phyloP scores from a whole-genome alignment of 2,329 filamentous ascomycete species.

The Parastagonospora avenae region DNA sequence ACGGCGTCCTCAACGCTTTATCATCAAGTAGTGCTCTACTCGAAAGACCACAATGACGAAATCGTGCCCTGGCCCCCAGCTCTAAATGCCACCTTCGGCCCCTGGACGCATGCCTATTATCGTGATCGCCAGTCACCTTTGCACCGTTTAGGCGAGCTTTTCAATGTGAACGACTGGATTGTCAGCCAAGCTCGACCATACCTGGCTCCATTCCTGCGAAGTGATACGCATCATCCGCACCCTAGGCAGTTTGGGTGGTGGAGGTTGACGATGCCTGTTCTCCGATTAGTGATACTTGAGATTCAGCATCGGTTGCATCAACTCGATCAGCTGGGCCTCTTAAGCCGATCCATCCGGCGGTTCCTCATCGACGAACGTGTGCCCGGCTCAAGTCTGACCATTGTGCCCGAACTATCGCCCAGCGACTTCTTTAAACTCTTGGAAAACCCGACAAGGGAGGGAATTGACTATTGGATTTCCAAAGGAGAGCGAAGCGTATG shows the following conservation, averaged over 20 bases:
- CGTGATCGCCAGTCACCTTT: slow-evolving; percentile 71
- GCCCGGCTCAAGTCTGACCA: slow-evolving; percentile 75
- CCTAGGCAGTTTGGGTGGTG: slow-evolving; percentile 62
- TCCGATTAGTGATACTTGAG: slow-evolving; percentile 75
- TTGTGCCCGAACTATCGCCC: slow-evolving; percentile 78
- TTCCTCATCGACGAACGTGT: slow-evolving; percentile 84
- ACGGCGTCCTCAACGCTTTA: slow-evolving; percentile 70
- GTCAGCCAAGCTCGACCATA: slow-evolving; percentile 91
- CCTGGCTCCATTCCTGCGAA: slow-evolving; percentile 81
- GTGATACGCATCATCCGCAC: slow-evolving; percentile 77
- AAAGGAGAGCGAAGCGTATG: slow-evolving; percentile 87
- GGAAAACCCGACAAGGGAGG: slow-evolving; percentile 78
- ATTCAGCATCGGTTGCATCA: slow-evolving; percentile 81
- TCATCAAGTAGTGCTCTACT: slow-evolving; percentile 71
- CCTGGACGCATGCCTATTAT: slow-evolving; percentile 68
- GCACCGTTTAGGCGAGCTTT: slow-evolving; percentile 76
- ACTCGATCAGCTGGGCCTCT: slow-evolving; percentile 74
- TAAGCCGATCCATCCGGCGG: slow-evolving; percentile 72
- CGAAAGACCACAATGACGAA: slow-evolving; percentile 74
- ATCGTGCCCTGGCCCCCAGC: slow-evolving; percentile 75
- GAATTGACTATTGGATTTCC: slow-evolving; percentile 82
- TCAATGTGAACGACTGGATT: slow-evolving; percentile 95
- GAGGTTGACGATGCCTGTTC: slow-evolving; percentile 61
- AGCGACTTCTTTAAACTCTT: slow-evolving; percentile 77
- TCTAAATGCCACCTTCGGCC: slow-evolving; percentile 66